phyloP scores from a whole-genome alignment of 441 rosid species.

The Flueggea neowawraea region DNA sequence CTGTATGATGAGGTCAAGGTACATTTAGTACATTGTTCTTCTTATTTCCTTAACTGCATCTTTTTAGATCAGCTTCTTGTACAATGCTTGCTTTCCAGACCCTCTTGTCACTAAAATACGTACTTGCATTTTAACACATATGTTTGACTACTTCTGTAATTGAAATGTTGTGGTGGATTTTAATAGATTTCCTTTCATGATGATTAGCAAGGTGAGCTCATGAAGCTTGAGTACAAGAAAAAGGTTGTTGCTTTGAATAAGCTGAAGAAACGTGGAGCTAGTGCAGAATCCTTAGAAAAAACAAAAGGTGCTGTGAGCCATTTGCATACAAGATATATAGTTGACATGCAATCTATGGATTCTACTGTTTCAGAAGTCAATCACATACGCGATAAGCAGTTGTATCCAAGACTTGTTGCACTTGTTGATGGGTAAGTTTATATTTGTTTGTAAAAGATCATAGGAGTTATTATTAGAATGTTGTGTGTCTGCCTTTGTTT shows the following conservation, averaged over 20 bases:
- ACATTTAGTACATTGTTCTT: background rate
- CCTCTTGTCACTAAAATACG: too few relatives aligned
- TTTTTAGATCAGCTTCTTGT: too few relatives aligned
- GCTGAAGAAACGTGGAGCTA: conserved; percentile 71
- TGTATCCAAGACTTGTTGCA: conserved; percentile 70
- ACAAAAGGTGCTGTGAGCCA: conserved; percentile 93
- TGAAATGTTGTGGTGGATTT: conserved; percentile 7
- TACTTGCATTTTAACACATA: too few relatives aligned
- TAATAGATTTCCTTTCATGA: conserved; percentile 16
- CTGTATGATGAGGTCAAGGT: conserved; percentile 99
- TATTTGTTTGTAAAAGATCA: too few relatives aligned
- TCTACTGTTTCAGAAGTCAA: conserved; percentile 93
- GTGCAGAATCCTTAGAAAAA: conserved; percentile 82
- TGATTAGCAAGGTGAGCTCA: conserved; percentile 82
- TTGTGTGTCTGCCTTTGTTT: too few relatives aligned
- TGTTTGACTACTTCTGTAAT: too few relatives aligned
- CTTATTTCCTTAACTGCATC: background rate
- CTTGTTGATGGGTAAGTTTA: conserved; percentile 71
- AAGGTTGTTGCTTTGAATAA: conserved; percentile 66
- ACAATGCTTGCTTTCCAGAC: too few relatives aligned
- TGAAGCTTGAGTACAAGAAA: conserved; percentile 88
- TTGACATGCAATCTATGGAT: conserved; percentile 99
- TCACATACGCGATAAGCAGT: conserved; percentile 82
- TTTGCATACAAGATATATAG: conserved; percentile 92
- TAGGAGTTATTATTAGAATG: too few relatives aligned